phyloP scores from a whole-genome alignment of 176 grass and related monocot genomes.

The Aegilops bicornis region DNA sequence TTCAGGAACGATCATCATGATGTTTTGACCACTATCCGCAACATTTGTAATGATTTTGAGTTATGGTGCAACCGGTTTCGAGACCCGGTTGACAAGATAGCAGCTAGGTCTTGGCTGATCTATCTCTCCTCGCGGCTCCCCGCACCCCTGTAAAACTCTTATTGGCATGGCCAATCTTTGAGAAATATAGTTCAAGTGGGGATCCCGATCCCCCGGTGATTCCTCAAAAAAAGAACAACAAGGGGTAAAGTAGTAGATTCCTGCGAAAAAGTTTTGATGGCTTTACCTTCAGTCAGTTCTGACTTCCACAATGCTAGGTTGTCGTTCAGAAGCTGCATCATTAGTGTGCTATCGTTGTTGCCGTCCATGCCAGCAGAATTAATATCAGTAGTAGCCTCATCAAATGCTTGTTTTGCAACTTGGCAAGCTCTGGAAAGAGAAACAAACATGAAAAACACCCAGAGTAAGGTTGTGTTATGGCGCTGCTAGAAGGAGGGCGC shows the following conservation, averaged over 20 bases:
- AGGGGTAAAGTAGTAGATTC: not conserved
- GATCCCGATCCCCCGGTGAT: too few species aligned
- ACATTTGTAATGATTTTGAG: too few species aligned
- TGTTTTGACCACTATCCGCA: too few species aligned
- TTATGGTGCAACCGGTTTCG: too few species aligned
- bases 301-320: slow-evolving; percentile 68
- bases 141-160: too few species aligned
- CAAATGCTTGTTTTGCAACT: slow-evolving; percentile 77
- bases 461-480: not conserved
- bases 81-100: too few species aligned
- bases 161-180: too few species aligned
- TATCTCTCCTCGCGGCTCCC: too few species aligned
- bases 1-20: too few species aligned
- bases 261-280: not conserved
- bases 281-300: slow-evolving; percentile 42
- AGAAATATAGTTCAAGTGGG: too few species aligned
- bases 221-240: not conserved
- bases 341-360: slow-evolving; percentile 60
- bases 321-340: slow-evolving; percentile 74
- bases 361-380: slow-evolving; percentile 46
- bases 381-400: slow-evolving; percentile 66
- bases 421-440: slow-evolving; percentile 58
- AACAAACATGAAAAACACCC: not conserved
- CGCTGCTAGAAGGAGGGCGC: too few species aligned
- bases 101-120: too few species aligned